Conservation (phyloP, 208 protist genomes). For the Acanthamoeba lenticulata region DNA sequence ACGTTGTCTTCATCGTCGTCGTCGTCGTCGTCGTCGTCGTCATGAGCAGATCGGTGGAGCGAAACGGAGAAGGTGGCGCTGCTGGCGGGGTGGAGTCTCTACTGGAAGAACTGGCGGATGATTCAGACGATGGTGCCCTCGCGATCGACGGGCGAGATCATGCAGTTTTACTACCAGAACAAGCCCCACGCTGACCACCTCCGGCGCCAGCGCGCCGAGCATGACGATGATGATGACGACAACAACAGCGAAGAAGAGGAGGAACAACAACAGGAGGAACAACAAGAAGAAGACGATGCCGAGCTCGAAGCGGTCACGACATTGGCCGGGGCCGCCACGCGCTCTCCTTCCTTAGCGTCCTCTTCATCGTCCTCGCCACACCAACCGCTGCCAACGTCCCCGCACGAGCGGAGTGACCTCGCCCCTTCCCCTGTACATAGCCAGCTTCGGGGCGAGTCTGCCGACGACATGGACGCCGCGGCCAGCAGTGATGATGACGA, state of each 20-base stretch:
- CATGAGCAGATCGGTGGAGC: background rate
- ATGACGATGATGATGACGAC: background rate
- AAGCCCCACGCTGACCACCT: background rate
- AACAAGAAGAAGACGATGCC: background rate
- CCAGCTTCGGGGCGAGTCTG: background rate
- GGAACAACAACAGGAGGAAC: background rate
- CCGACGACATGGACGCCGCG: no score
- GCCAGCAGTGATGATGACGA: no score
- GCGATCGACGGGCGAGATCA: conserved; percentile 20
- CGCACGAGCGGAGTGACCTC: background rate
- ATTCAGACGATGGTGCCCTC: conserved; percentile 5
- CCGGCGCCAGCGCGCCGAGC: background rate
- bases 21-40: no score
- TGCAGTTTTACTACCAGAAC: conserved; percentile 53
- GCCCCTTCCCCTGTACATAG: conserved; percentile 56
- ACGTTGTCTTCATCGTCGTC: no score
- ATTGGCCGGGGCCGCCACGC: background rate
- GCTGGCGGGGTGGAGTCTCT: background rate
- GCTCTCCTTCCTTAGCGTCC: background rate
- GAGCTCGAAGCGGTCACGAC: background rate
- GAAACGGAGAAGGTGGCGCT: background rate
- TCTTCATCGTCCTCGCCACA: background rate
- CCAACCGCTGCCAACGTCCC: background rate
- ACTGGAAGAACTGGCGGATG: conserved; percentile 6
- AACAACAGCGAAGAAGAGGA: conserved; percentile 13